These are phyloP conservation scores for Scleroderma citrinum DNA, from an alignment of 768 basidiomycete genomes.

Conservation along the genomic window DNA sequence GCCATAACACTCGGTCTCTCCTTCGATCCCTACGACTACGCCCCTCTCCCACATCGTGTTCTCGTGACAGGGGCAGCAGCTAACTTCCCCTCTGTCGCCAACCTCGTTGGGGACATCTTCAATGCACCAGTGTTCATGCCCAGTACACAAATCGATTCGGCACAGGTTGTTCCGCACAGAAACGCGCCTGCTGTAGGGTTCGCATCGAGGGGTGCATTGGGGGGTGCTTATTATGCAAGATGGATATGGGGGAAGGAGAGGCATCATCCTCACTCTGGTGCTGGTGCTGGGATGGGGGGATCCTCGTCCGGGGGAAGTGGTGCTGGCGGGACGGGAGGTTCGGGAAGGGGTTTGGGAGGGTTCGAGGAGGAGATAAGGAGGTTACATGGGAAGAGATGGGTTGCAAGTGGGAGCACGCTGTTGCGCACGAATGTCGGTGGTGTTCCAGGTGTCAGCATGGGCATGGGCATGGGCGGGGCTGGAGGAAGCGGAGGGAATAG, in stretches of 20 bases:
- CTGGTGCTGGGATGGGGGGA: too few relatives aligned
- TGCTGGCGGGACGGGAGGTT: conserved; percentile 25
- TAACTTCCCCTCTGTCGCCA: conserved; percentile 78
- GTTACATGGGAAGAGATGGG: conserved; percentile 70
- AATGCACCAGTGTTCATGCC: conserved; percentile 77
- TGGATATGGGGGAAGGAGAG: conserved; percentile 81
- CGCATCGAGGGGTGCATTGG: conserved; percentile 64
- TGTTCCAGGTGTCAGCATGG: too few relatives aligned
- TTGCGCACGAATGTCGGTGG: conserved; percentile 50
- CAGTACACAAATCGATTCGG: conserved; percentile 68
- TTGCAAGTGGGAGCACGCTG: conserved; percentile 51
- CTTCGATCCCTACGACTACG: conserved; percentile 75
- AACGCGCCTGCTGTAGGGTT: conserved; percentile 69
- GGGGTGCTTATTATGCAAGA: conserved; percentile 72
- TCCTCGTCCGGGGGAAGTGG: neutral
- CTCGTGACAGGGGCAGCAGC: conserved; percentile 75
- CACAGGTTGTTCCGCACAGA: conserved; percentile 61
- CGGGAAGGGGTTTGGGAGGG: conserved; percentile 40
- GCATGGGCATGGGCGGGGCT: too few relatives aligned
- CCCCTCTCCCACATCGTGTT: conserved; percentile 58
- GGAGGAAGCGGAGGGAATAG: conserved; percentile 52
- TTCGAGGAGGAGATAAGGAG: conserved; percentile 79
- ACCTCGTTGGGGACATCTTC: conserved; percentile 77
- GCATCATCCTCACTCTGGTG: conserved; percentile 13
- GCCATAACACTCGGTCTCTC: conserved; percentile 50